Evolutionary conservation across 805 yeast species (phyloP), one percentile per base, ranked within the genome.

Genomic region (Teunomyces barrocoloradensis): DNA sequence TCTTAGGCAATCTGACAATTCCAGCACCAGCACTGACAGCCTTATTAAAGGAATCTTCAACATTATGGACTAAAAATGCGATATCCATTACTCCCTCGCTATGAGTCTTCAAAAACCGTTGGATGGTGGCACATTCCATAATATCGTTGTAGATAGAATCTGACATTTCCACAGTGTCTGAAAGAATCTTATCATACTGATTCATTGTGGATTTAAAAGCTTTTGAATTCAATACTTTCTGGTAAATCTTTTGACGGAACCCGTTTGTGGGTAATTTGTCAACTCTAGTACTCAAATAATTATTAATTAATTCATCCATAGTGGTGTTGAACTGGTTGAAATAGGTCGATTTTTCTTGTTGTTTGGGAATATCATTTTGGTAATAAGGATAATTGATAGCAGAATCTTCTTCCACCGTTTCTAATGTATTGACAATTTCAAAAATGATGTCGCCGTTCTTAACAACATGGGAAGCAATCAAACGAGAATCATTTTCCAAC

Each of bases 41-140:
- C 33, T 65, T 64, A 0, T 61, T 51, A 51, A 62, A 84, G 2
- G 77, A 71, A 0, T 53, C 52, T 3, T 68, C 74, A 10, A 80
- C 80, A 54, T 83, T 69, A 4, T 64, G 68, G 0, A 87, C 92
- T n/a, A 59, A 59, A 55, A 88, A 84, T 0, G 89, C 78, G 9
- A 89, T 80, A 58, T 89, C 94, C 61, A 80, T 80, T n/a, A 88
- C 88, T 4, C 89, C 87, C 59, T 87, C 91, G 1, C 95, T 92
- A 62, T 89, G 96, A 4, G 55, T 48, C 10, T 53, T 50, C 11
- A 69, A 53, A 52, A 59, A 71, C 15, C 59, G 53, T 32, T 61
- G 63, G 33, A 66, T 53, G 18, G 53, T 30, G 2, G 48, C 23
- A 32, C 53, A 45, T 33, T 56, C 56, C 47, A 51, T 47, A 5